Base-by-base conservation (phyloP, 768 basidiomycete species). In the Hebeloma cylindrosporum region DNA sequence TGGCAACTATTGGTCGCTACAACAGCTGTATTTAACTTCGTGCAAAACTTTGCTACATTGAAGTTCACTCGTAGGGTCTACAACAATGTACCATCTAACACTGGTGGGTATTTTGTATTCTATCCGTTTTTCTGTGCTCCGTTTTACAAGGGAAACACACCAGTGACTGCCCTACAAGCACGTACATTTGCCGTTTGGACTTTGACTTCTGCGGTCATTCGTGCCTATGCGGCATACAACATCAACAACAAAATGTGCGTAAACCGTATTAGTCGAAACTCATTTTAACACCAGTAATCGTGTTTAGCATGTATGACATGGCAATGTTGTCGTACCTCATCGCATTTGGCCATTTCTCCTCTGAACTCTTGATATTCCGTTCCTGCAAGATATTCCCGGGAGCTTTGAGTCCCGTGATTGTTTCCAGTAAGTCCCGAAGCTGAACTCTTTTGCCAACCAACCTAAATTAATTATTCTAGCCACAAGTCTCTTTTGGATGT, bases 151-250 rank as follows among this genome's bases (percentile, higher is more conserved):
- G 16, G 11, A 22, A 23, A 25, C 40, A 29, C 16, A 42, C 17
- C 66, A 95, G 95, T 99, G 8, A 93, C 91, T 5, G 66, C 75
- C 13, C 75, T 98, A 14, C 90, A 94, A 53, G 87, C 90, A 27
- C 79, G 95, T 34, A 89, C 93, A 4, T 96, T 96, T 61, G 94
- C 79, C 1, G 75, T 81, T 1, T 99, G 95, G 95, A 97, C 94
- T 0, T 63, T 95, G 39, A 84, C 87, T 4, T 81, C 91, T 6
- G 90, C 88, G 17, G 69, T 87, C 34, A 82, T 98, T 37, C 83
- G 95, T 26, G 70, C 75, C 36, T 93, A 93, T 56, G 89, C 92
- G 8, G 93, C 95, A 5, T 97, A 93, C 67, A 74, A 97, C 61
- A 88, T 97, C 53, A 70, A 83, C 46, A 74, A 82, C 59, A 90